These are phyloP conservation scores for Pleurotus cornucopiae DNA, from an alignment of 768 basidiomycete genomes.

Conservation along the genomic window DNA sequence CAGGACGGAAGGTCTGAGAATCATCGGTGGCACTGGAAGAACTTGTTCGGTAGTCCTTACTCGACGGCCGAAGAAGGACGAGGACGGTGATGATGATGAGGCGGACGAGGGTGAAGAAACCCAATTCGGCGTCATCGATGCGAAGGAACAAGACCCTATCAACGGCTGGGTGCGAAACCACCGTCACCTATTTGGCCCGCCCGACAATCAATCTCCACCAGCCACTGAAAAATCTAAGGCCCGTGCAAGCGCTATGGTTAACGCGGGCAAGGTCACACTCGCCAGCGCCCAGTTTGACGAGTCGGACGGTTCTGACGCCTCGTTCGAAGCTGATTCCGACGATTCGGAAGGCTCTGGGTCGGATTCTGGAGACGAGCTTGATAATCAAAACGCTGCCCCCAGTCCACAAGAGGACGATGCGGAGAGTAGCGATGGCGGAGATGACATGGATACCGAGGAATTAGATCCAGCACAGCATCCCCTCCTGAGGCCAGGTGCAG, in stretches of 20 bases:
- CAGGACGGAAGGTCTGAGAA: conserved; percentile 43
- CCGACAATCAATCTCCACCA: background rate
- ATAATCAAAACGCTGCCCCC: conserved; percentile 17
- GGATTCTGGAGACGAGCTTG: conserved; percentile 21
- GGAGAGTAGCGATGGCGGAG: conserved; percentile 24
- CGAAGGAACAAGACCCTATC: conserved; percentile 62
- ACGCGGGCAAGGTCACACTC: conserved; percentile 25
- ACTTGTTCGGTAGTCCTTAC: conserved; percentile 61
- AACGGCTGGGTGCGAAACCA: conserved; percentile 60
- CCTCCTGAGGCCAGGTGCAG: conserved; percentile 57
- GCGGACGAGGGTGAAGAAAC: conserved; percentile 53
- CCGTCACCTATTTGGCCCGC: conserved; percentile 52
- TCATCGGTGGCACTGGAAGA: conserved; percentile 62
- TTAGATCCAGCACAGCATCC: conserved; percentile 58
- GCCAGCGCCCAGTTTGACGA: conserved; percentile 23
- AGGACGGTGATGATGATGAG: conserved; percentile 31
- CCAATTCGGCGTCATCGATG: conserved; percentile 71
- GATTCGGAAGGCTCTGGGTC: conserved; percentile 30
- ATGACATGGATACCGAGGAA: conserved; percentile 36
- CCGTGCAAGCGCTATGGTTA: conserved; percentile 6
- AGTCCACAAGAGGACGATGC: conserved; percentile 27
- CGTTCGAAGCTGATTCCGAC: conserved; percentile 34
- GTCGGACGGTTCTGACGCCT: conserved; percentile 44
- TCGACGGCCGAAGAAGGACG: conserved; percentile 25
- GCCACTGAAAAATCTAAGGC: background rate